phyloP scores from a whole-genome alignment of 345 rosid genomes.

The Turritis glabra region DNA sequence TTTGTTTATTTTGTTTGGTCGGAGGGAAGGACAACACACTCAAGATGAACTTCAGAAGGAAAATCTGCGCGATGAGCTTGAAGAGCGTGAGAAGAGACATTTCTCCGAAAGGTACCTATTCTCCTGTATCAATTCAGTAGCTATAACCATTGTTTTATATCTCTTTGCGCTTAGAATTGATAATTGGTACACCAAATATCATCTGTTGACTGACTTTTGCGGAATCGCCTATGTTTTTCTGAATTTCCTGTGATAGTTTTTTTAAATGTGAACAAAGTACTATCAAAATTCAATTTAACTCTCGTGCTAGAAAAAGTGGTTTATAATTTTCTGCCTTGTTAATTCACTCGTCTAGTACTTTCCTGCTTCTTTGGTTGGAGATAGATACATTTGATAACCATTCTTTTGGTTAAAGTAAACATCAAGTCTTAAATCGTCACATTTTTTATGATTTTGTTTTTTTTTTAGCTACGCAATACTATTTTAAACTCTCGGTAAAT shows the following conservation, averaged over 20 bases:
- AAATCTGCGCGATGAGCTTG: too few species aligned
- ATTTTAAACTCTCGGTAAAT: too few species aligned
- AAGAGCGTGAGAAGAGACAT: too few species aligned
- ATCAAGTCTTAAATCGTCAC: too few species aligned
- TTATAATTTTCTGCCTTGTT: neutral
- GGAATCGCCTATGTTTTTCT: neutral
- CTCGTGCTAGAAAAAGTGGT: neutral
- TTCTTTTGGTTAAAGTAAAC: neutral
- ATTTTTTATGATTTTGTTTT: too few species aligned
- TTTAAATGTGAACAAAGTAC: neutral
- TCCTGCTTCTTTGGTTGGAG: neutral
- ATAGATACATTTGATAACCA: neutral
- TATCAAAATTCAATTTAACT: neutral
- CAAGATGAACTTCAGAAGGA: too few species aligned
- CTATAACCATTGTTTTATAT: neutral
- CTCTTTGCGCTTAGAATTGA: neutral
- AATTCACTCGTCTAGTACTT: neutral
- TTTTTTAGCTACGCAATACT: too few species aligned
- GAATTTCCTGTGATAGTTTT: neutral
- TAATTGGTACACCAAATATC: neutral
- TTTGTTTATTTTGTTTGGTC: too few species aligned
- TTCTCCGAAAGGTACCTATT: too few species aligned
- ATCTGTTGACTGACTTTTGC: slow-evolving; percentile 11
- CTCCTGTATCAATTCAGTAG: neutral
- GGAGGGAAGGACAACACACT: too few species aligned